Percentiles rank a stretch among this genome's conserved stretches.
phyloP scores from a whole-genome alignment of 306 rosid genomes.

The Abrus precatorius region DNA sequence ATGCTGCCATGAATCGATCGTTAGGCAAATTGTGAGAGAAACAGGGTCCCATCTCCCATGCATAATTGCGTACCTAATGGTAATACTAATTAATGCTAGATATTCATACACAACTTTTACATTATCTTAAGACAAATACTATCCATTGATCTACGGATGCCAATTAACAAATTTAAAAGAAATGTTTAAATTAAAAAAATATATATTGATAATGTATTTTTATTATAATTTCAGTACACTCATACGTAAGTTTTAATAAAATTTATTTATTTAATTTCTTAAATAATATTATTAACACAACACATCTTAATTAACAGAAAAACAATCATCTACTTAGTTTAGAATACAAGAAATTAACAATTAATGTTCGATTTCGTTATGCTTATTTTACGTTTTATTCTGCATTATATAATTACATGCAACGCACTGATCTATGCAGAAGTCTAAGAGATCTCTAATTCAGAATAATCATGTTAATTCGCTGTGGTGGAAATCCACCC shows the following conservation, averaged over 20 bases:
- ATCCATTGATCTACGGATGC: too few relatives aligned
- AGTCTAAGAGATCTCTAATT: conserved; percentile 35
- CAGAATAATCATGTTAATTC: conserved; percentile 55
- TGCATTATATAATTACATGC: conserved; percentile 5
- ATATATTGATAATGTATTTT: too few relatives aligned
- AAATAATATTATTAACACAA: too few relatives aligned
- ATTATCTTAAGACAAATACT: too few relatives aligned
- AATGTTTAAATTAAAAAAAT: too few relatives aligned
- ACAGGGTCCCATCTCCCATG: not conserved
- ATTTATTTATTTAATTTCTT: too few relatives aligned
- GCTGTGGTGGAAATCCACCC: conserved; percentile 81
- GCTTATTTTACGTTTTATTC: not conserved
- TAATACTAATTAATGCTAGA: not conserved
- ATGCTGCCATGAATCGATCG: not conserved
- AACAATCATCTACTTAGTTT: not conserved
- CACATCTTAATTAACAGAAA: not conserved
- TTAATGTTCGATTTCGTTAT: not conserved
- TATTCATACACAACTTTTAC: not conserved
- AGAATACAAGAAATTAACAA: not conserved
- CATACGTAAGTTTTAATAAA: too few relatives aligned
- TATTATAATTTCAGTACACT: too few relatives aligned
- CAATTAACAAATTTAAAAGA: too few relatives aligned
- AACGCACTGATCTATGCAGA: conserved; percentile 19
- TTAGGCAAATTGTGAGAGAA: not conserved
- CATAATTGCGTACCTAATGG: not conserved